Conservation (phyloP, 768 basidiomycete genomes). For the Lentinula boryana region DNA sequence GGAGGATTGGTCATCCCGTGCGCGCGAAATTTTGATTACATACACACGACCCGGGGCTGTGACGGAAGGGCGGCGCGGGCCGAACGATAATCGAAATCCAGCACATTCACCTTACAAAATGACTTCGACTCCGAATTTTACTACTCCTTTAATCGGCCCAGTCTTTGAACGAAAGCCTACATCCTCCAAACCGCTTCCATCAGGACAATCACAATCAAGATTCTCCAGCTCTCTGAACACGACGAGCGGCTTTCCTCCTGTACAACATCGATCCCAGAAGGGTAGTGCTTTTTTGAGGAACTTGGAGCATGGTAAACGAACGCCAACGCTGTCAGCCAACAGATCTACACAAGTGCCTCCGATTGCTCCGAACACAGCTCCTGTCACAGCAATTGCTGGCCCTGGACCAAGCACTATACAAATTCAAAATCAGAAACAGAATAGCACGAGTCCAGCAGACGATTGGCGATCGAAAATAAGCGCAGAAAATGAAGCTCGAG, state of each 20-base stretch:
- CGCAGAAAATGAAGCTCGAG: constrained; percentile 56
- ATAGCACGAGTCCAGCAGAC: constrained; percentile 1
- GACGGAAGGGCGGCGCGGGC: too few species aligned
- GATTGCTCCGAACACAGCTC: not conserved
- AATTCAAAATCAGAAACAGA: constrained; percentile 10
- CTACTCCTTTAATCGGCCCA: constrained; percentile 29
- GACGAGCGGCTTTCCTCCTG: constrained; percentile 55
- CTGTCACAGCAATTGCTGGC: constrained; percentile 1
- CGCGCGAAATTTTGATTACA: too few species aligned
- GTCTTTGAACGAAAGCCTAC: constrained; percentile 39
- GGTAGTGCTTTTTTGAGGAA: constrained; percentile 54
- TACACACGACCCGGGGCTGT: too few species aligned
- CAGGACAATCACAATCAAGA: constrained; percentile 10
- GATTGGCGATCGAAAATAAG: constrained; percentile 55
- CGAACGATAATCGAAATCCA: too few species aligned
- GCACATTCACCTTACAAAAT: too few species aligned
- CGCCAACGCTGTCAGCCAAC: not conserved
- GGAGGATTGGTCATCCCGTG: too few species aligned
- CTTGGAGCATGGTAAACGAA: constrained; percentile 27
- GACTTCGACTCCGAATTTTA: not conserved
- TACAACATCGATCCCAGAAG: constrained; percentile 51
- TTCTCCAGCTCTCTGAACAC: constrained; percentile 7
- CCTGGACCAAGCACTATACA: constrained; percentile 10
- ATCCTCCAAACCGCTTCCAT: constrained; percentile 20
- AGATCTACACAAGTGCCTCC: constrained; percentile 24